These are phyloP conservation scores for Plectosphaerella cucumerina DNA, from an alignment of 2,329 filamentous ascomycete genomes.

Conservation along the genomic window DNA sequence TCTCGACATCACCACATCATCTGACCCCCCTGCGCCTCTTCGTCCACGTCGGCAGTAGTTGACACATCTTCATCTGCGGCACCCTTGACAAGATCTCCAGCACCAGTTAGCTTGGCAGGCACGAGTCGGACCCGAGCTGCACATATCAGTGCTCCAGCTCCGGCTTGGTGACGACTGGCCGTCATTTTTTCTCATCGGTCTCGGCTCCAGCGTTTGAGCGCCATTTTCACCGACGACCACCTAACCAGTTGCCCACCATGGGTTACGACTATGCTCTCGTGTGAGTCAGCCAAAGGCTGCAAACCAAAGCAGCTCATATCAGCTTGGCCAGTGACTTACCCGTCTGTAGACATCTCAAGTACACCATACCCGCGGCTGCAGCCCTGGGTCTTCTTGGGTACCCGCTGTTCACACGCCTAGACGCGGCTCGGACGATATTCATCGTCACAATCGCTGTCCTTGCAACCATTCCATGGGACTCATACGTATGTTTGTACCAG, in stretches of 20 bases:
- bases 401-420: slow-evolving; percentile 58
- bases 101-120: too few species aligned
- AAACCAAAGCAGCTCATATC: not conserved
- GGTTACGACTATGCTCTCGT: slow-evolving; percentile 59
- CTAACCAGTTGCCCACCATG: slow-evolving; percentile 31
- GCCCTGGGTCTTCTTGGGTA: slow-evolving; percentile 54
- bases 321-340: not conserved
- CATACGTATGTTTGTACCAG: slow-evolving; percentile 36
- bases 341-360: slow-evolving; percentile 55
- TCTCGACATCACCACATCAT: too few species aligned
- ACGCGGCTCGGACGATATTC: slow-evolving; percentile 58
- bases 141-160: not conserved
- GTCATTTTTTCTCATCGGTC: not conserved
- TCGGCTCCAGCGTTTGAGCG: not conserved
- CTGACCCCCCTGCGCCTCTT: too few species aligned
- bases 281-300: slow-evolving; percentile 34
- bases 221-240: not conserved
- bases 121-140: too few species aligned
- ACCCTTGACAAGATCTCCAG: too few species aligned
- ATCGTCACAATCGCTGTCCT: slow-evolving; percentile 60
- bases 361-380: slow-evolving; percentile 61
- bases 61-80: too few species aligned
- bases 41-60: too few species aligned
- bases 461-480: slow-evolving; percentile 73
- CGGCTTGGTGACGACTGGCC: not conserved